Evolutionary conservation across 169 alveolate species (phyloP), one percentile per base, ranked within the genome.

Genomic region (Toxoplasma gondii): DNA sequence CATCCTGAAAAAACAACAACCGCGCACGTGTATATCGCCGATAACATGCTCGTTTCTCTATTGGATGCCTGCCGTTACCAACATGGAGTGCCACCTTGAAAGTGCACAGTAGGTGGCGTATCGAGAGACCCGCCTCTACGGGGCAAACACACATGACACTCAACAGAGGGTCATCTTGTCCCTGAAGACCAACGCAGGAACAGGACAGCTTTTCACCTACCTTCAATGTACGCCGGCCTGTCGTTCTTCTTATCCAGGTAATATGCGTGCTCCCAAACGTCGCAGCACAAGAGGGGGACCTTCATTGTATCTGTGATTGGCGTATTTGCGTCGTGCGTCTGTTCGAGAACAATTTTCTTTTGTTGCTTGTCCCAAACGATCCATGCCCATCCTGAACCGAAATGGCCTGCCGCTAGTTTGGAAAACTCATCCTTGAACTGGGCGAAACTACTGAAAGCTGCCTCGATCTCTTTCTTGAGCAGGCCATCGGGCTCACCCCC

Each of bases 381-480:
- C 99, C 99, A 99, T 69, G 99, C 99, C 99, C 99, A 99, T n/a
- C 99, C 99, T 78, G 99, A 98, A 36, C 99, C 99, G 95, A 98
- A 98, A 86, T 98, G 98, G n/a, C 98, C 98, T 43, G 97, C 95
- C 31, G 98, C 98, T 39, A 96, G 93, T 70, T 96, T 93, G 38
- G 98, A 94, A 95, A 98, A 98, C 92, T 96, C 96, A 43, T 96
- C 97, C 95, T 97, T 97, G 96, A 98, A 98, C 69, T 95, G 82
- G 54, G 94, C 97, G 82, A 98, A 97, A 43, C 98, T 94, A 24
- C 99, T 99, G 97, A 98, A 99, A 54, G 98, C 97, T 78, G 96
- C 97, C 41, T 96, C 96, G 81, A 98, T 97, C 96, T 96, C 94
- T 86, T 97, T 96, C 49, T 96, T 93, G 31, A 98, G 96, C 86